These are phyloP conservation scores for Erucastrum elatum DNA, from an alignment of 345 rosid genomes.

Conservation along the genomic window DNA sequence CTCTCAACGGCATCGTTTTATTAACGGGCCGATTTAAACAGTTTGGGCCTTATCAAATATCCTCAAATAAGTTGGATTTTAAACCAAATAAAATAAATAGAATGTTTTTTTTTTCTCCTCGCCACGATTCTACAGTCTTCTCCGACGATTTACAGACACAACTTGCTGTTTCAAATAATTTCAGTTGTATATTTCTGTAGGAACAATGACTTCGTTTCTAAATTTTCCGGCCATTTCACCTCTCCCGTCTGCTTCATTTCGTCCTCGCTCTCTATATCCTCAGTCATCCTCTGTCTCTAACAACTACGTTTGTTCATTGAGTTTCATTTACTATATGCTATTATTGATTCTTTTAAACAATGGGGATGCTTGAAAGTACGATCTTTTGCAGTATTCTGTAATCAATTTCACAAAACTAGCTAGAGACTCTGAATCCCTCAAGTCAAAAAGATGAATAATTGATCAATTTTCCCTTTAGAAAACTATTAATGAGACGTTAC, in stretches of 20 bases:
- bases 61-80: too few relatives aligned
- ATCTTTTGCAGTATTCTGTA: constrained; percentile 1
- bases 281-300: constrained; percentile 36
- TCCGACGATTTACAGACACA: constrained; percentile 26
- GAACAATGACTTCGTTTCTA: constrained; percentile 36
- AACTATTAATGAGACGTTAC: neutral
- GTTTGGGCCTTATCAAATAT: neutral
- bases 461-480: neutral
- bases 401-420: neutral
- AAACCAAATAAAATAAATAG: too few relatives aligned
- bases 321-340: neutral
- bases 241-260: constrained; percentile 35
- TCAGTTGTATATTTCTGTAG: neutral
- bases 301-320: neutral
- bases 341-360: neutral
- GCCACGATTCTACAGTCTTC: constrained; percentile 16
- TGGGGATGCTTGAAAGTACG: neutral
- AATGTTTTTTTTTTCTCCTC: too few relatives aligned
- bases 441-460: neutral
- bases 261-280: constrained; percentile 33
- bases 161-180: neutral
- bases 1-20: neutral
- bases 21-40: neutral
- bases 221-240: constrained; percentile 31
- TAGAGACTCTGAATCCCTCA: neutral